Base-by-base conservation (phyloP, 306 rosid species). In the Acacia acuminata region DNA sequence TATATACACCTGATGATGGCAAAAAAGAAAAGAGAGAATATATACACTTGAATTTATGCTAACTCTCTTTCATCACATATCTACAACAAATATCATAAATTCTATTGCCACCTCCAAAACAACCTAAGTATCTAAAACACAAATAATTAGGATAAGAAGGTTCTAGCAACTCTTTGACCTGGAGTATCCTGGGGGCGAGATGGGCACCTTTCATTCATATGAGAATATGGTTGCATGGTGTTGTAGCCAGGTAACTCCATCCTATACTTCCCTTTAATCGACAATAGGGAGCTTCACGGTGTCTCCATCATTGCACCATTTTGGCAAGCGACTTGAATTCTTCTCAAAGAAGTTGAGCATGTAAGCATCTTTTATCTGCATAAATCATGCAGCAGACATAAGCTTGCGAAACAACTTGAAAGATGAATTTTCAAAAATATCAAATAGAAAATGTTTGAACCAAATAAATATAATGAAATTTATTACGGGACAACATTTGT, bases 351-450 rank as follows among this genome's bases (percentile, higher is more conserved):
- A 88, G 20, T 96, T 96, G 82, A 96, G 97, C 73, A 71, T 82
- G 87, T 96, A 96, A 75, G 99, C 99, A 84, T 96, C 98, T 84
- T 89, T 96, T 73, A 96, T 92, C 99, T 96, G 93, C 91, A 90
- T 81, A 75, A 43, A 82, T 58, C 65, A 58, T 8, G 2, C 76
- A 45, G 79, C 68, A 83, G 45, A 60, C 64, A 45, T 66, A 56
- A 82, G 44, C 13, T 69, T 81, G 11, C 20, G 7, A 70, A 17
- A 11, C 10, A 70, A 40, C 51, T n/a, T 42, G 4, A 11, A 17
- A 5, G 14, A 38, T 70, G 51, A 3, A 40, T 4, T 10, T 70
- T 15, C 24, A 40, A 40, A 14, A 14, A 7, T 11, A 70, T 5
- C 30, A 70, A 9, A 42, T 42, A 22, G 75, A 48, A 42, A 40